Base-by-base conservation (phyloP, 2,329 filamentous ascomycete species). In the Cordyceps fumosorosea region DNA sequence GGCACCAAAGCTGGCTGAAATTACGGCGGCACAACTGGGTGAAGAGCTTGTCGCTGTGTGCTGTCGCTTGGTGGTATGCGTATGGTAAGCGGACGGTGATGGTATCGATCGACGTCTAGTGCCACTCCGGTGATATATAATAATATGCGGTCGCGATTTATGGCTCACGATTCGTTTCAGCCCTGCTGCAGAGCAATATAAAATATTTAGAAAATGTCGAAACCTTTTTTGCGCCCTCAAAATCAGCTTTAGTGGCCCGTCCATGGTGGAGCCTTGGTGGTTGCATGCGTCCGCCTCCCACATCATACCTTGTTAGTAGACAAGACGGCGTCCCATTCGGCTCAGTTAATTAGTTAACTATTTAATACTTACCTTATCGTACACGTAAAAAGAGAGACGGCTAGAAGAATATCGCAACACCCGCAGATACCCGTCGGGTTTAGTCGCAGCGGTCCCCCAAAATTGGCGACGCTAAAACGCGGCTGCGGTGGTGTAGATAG, bases 181-280 rank as follows among this genome's bases (percentile, higher is more conserved):
- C 44, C 34, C 22, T 44, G 34, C 26, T 45, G 57, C 48, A 53
- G 50, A 44, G 24, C 14, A 60, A 50, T 58, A 47, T 37, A 26
- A 47, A 20, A 8, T 26, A 22, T 32, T 47, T 18, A 8, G 40
- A 24, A 32, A 50, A 57, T 57, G 29, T 57, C 47, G 32, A 32
- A 52, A 24, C 40, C n/a, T 53, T 53, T 58, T 50, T 42, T 53
- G 5, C 14, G 40, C 40, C 37, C 48, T 14, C 48, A 60, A 51
- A 51, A 40, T 37, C 42, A 24, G n/a, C 16, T 50, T 40, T 48
- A 60, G 58, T 60, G 57, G 57, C 57, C 11, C 10, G 6, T 18
- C n/a, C 16, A 42, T 6, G 14, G 57, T 60, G 58, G 58, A 55
- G 57, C 57, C 51, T 10, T 44, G 10, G 50, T 60, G 58, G 58